A percentile compares a stretch with the other conserved stretches of the same genome.
Evolutionary conservation across 345 rosid species (phyloP).

Genomic region (Garcia nutans): DNA sequence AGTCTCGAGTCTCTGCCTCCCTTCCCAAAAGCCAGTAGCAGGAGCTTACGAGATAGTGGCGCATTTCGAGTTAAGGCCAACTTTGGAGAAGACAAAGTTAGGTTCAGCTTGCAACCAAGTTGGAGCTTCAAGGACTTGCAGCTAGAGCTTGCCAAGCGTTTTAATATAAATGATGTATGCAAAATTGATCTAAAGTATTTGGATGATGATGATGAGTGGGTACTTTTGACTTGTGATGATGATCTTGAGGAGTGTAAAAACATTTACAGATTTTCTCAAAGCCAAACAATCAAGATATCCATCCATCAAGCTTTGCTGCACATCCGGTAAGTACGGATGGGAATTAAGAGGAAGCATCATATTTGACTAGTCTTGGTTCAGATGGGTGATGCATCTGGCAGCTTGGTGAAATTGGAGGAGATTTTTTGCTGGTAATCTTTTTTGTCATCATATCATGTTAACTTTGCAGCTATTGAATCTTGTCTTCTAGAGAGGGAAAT

Average conservation of each 20-base stretch:
- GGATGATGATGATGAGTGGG: constrained; percentile 39
- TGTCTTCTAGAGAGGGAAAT: constrained; percentile 3
- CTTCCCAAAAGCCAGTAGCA: constrained; percentile 25
- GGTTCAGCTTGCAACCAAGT: constrained; percentile 30
- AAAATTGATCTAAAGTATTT: constrained; percentile 31
- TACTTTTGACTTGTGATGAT: constrained; percentile 38
- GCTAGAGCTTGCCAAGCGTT: constrained; percentile 25
- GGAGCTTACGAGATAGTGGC: constrained; percentile 18
- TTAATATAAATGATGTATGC: constrained; percentile 19
- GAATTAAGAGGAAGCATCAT: not conserved
- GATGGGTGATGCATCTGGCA: not conserved
- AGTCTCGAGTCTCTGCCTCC: constrained; percentile 36
- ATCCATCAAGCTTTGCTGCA: constrained; percentile 41
- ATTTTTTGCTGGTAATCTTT: constrained; percentile 2
- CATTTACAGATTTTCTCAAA: constrained; percentile 45
- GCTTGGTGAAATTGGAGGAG: not conserved
- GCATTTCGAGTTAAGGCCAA: constrained; percentile 60
- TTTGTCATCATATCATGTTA: not conserved
- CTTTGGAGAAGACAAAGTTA: constrained; percentile 52
- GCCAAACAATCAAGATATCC: constrained; percentile 56
- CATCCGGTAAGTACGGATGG: constrained; percentile 33
- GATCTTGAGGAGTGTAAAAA: constrained; percentile 82
- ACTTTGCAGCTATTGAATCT: not conserved
- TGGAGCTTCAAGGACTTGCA: constrained; percentile 32
- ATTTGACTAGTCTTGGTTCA: not conserved